phyloP scores from a whole-genome alignment of 139 green algal genomes.

The Chlorella vulgaris region DNA sequence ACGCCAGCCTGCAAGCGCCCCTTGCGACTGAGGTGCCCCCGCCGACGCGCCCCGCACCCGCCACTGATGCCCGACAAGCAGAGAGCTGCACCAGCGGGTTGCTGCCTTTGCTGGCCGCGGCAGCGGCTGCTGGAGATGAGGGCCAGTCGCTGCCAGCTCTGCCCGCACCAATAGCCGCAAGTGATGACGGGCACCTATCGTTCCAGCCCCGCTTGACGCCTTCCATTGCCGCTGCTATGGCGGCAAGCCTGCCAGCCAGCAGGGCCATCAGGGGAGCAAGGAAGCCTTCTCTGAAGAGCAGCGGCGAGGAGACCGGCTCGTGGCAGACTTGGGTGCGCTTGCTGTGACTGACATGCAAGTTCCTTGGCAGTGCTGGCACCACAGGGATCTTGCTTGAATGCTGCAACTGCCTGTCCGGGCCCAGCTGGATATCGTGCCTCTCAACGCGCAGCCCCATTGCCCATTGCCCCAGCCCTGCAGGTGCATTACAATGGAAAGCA shows the following conservation, averaged over 20 bases:
- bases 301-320: background rate
- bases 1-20: too few species aligned
- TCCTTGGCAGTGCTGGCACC: too few species aligned
- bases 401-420: too few species aligned
- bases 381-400: too few species aligned
- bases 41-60: too few species aligned
- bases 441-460: background rate
- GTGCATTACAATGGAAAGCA: conserved; percentile 20
- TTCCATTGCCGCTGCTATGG: background rate
- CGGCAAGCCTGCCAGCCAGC: background rate
- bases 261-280: background rate
- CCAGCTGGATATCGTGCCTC: too few species aligned
- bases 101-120: background rate
- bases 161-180: background rate
- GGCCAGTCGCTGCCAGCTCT: background rate
- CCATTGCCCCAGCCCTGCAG: background rate
- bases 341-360: background rate
- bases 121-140: background rate
- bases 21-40: too few species aligned
- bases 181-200: background rate
- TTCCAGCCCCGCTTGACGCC: background rate
- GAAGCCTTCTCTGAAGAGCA: background rate
- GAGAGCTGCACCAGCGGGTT: background rate
- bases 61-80: background rate
- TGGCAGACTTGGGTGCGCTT: background rate